Conservation (phyloP, 164 flowering plant genomes). For the Aristolochia californica region DNA sequence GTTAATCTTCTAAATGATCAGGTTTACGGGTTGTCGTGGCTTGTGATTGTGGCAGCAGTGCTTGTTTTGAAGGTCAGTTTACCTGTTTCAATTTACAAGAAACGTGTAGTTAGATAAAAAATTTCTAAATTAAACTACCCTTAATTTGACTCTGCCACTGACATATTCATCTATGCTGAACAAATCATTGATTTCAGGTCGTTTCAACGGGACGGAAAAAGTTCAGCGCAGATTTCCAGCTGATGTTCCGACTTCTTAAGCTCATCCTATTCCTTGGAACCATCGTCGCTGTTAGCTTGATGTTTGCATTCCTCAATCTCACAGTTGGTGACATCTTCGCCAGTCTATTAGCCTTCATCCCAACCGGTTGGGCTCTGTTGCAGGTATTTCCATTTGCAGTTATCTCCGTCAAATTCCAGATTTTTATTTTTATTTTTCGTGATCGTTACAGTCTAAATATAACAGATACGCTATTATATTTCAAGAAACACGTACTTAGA, state of each 20-base stretch:
- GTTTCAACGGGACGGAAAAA: constrained; percentile 90
- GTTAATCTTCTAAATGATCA: constrained; percentile 15
- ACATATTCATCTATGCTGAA: too few relatives aligned
- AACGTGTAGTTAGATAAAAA: too few relatives aligned
- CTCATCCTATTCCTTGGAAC: constrained; percentile 59
- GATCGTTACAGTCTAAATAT: too few relatives aligned
- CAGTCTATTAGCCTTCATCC: constrained; percentile 79
- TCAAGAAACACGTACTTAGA: too few relatives aligned
- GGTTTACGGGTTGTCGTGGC: constrained; percentile 95
- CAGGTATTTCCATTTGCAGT: too few relatives aligned
- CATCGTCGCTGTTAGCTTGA: constrained; percentile 36
- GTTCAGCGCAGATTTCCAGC: constrained; percentile 97
- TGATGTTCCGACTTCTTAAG: constrained; percentile 88
- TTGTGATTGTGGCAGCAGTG: constrained; percentile 77
- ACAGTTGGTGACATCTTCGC: constrained; percentile 81
- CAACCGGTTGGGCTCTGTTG: constrained; percentile 96
- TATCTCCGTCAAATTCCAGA: too few relatives aligned
- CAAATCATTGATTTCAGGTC: constrained; percentile 38
- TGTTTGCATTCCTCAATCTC: constrained; percentile 57
- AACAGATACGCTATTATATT: too few relatives aligned
- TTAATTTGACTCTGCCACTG: too few relatives aligned
- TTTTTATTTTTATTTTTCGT: background rate
- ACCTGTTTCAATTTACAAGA: background rate
- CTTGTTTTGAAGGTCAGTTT: constrained; percentile 79
- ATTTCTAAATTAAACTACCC: too few relatives aligned